These are phyloP conservation scores for Linum trigynum DNA, from an alignment of 345 rosid genomes.

Conservation along the genomic window DNA sequence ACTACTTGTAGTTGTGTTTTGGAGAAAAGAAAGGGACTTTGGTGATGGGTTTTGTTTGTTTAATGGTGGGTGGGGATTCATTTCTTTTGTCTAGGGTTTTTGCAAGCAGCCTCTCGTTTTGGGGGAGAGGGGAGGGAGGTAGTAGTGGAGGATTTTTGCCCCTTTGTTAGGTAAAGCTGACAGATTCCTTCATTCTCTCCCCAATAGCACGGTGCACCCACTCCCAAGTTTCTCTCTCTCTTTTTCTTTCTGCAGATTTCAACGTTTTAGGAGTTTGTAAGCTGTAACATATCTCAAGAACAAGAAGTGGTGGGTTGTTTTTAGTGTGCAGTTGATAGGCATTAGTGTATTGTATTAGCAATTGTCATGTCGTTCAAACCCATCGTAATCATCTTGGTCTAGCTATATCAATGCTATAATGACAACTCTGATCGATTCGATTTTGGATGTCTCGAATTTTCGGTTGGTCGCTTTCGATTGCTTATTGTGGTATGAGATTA, in stretches of 20 bases:
- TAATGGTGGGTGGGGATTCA: background rate
- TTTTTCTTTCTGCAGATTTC: background rate
- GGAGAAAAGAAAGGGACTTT: background rate
- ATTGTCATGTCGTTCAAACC: background rate
- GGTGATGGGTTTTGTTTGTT: constrained; percentile 12
- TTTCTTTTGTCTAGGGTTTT: background rate
- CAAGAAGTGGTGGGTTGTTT: background rate
- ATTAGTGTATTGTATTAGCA: background rate
- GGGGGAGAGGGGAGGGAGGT: too few relatives aligned
- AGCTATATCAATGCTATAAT: too few relatives aligned
- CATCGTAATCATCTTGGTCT: too few relatives aligned
- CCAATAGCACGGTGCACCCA: constrained; percentile 16
- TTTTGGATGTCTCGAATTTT: too few relatives aligned
- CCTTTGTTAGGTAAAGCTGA: constrained; percentile 26
- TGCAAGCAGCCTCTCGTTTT: background rate
- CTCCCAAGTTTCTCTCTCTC: constrained; percentile 16
- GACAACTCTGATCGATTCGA: too few relatives aligned
- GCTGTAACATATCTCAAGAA: background rate
- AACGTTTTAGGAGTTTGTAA: constrained; percentile 8
- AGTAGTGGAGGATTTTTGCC: too few relatives aligned
- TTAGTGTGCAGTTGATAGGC: background rate
- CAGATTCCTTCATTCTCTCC: constrained; percentile 28
- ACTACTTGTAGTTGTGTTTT: constrained; percentile 10
- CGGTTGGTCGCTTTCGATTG: too few relatives aligned
- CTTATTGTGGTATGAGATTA: too few relatives aligned